Base-by-base conservation (phyloP, 1,139 yeast genomes). In the Suhomyces wounanorum region DNA sequence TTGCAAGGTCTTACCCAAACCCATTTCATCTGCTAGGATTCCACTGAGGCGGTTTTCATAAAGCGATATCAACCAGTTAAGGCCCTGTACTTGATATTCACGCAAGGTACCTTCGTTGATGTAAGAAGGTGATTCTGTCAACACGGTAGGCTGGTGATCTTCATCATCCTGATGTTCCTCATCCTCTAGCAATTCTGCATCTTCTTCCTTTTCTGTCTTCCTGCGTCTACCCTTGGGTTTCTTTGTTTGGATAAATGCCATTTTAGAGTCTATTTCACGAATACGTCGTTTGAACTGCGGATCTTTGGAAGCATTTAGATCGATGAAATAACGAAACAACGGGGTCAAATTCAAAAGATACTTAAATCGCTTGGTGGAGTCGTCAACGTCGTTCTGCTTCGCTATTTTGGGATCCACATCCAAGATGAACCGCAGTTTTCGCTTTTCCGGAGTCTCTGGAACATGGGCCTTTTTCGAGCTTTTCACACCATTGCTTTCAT, bases 21-120 rank as follows among this genome's bases (percentile, higher is more conserved):
- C 99, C 99, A 94, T 94, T 69, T 94, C 99, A 70, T 94, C 99
- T 9, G 99, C 99, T 51, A 94, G 77, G 45, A 94, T 92, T 45
- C 98, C 98, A 1, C 95, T 85, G 49, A 92, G 78, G 60, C 87
- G 84, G 70, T 92, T 90, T 59, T 89, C 95, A 63, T 87, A 85
- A 50, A 92, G 72, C 1, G 91, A 82, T 25, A 91, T 83, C 61
- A 92, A 73, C 98, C 98, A 92, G 70, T 92, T 92, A 57, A 92
- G 78, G 50, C 98, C 98, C 66, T 89, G 96, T 52, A 92, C 80
- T 69, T 92, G 98, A 67, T 92, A 87, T 16, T 87, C 86, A 61
- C 95, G 77, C 52, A 87, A 66, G 48, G 68, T 68, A 16, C 95
- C 95, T 47, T 84, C 73, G 35, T 36, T 43, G 25, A 87, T 67